A percentile compares a stretch with the other conserved stretches of the same genome.
These are phyloP conservation scores for Xylariomycetidae sp. DNA, from an alignment of 2,329 filamentous ascomycete species.

Conservation along the genomic window DNA sequence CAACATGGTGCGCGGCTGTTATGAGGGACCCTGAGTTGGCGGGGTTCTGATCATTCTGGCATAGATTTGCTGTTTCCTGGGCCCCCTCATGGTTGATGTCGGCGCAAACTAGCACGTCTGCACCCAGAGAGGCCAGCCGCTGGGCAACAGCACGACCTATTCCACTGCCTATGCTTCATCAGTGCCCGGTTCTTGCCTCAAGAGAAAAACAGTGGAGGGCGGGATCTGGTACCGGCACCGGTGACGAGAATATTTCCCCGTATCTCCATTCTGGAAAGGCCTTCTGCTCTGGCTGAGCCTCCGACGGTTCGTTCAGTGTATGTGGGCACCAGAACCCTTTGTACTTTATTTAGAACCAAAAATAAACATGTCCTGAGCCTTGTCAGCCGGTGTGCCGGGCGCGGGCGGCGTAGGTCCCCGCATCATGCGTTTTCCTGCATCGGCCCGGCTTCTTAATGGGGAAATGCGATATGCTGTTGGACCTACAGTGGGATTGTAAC, in stretches of 20 bases:
- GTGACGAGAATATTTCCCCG: slow-evolving; percentile 5
- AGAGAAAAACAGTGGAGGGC: background rate
- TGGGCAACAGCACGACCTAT: slow-evolving; percentile 11
- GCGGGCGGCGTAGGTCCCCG: no score
- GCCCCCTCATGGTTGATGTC: slow-evolving; percentile 10
- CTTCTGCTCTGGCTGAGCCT: no score
- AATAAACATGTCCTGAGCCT: no score
- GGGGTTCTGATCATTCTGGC: slow-evolving; percentile 6
- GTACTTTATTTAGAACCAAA: no score
- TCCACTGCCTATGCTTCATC: slow-evolving; percentile 8
- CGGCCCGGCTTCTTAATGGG: no score
- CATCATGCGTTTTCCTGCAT: no score
- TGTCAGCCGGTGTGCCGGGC: no score
- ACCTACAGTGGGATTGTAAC: no score
- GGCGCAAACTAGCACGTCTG: slow-evolving; percentile 12
- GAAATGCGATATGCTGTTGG: no score
- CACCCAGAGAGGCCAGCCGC: slow-evolving; percentile 10
- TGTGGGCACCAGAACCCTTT: no score
- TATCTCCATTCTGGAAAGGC: slow-evolving; percentile 3
- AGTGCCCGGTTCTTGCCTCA: slow-evolving; percentile 1
- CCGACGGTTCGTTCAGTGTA: no score
- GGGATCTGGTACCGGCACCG: slow-evolving; percentile 5
- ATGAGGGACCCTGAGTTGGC: slow-evolving; percentile 1
- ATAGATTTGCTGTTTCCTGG: slow-evolving; percentile 10
- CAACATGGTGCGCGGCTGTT: slow-evolving; percentile 4